These are phyloP conservation scores for Isabelozyma rhagii DNA, from an alignment of 805 yeast species.

Conservation along the genomic window DNA sequence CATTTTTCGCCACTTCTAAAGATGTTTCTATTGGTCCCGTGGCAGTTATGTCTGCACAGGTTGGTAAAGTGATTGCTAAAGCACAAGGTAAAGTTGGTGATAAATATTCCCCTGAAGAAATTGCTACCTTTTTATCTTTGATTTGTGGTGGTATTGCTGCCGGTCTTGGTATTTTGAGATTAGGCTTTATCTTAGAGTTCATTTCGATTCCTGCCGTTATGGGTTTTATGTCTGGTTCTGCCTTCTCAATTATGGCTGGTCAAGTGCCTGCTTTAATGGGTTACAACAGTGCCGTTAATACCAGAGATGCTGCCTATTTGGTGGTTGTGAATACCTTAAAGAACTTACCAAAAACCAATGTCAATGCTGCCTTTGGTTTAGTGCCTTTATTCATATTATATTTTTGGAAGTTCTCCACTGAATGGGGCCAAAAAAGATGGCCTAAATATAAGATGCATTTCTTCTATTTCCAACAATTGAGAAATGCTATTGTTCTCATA, in stretches of 20 bases:
- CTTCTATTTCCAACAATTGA: constrained; percentile 71
- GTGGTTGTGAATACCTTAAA: constrained; percentile 73
- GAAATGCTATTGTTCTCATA: constrained; percentile 79
- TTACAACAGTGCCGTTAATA: constrained; percentile 59
- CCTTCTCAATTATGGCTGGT: constrained; percentile 75
- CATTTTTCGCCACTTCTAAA: constrained; percentile 90
- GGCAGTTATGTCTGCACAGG: constrained; percentile 90
- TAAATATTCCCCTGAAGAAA: constrained; percentile 56
- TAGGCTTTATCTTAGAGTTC: constrained; percentile 85
- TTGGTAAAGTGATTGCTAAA: constrained; percentile 67
- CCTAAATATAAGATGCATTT: constrained; percentile 55
- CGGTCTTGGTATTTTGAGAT: constrained; percentile 76
- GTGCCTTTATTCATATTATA: constrained; percentile 71
- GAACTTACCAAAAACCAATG: constrained; percentile 61
- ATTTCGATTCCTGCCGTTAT: constrained; percentile 89
- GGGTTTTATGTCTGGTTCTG: constrained; percentile 95
- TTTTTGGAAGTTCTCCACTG: constrained; percentile 64
- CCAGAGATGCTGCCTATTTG: constrained; percentile 65
- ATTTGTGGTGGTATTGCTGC: constrained; percentile 83
- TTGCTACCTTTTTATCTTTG: constrained; percentile 77
- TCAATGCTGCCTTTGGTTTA: constrained; percentile 89
- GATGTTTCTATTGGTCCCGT: constrained; percentile 97
- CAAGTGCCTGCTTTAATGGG: constrained; percentile 90
- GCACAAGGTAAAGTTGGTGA: constrained; percentile 48
- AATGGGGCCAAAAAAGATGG: constrained; percentile 57